A percentile compares a stretch with the other conserved stretches of the same genome.
phyloP scores from a whole-genome alignment of 2,329 filamentous ascomycete genomes.

The Fusarium zealandicum region DNA sequence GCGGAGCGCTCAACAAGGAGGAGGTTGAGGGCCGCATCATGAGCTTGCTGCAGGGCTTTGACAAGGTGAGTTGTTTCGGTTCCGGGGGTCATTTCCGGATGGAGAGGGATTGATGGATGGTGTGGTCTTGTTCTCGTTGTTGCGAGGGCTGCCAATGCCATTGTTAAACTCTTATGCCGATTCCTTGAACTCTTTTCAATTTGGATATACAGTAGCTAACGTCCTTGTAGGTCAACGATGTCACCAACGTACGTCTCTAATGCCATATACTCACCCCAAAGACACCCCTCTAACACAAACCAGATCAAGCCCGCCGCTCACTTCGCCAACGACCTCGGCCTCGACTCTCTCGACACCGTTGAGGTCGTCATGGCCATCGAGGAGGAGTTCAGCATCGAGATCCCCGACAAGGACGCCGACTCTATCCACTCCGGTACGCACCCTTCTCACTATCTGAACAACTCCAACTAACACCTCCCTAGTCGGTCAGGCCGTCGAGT shows the following conservation, averaged over 20 bases:
- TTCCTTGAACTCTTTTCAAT: neutral
- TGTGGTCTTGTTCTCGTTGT: slow-evolving; percentile 5
- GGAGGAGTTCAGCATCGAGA: slow-evolving; percentile 93
- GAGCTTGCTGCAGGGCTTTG: slow-evolving; percentile 92
- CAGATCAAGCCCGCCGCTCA: slow-evolving; percentile 85
- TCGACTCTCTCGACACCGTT: slow-evolving; percentile 97
- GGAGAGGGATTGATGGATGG: neutral
- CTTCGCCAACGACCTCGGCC: slow-evolving; percentile 95
- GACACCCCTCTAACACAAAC: slow-evolving; percentile 18
- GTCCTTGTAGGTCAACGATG: slow-evolving; percentile 68
- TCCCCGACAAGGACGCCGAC: slow-evolving; percentile 96
- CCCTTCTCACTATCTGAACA: no score
- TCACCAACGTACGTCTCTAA: slow-evolving; percentile 61
- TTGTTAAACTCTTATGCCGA: slow-evolving; percentile 1
- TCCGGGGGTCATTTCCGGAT: neutral
- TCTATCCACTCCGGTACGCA: slow-evolving; percentile 88
- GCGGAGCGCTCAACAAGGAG: slow-evolving; percentile 76
- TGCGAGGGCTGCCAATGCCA: slow-evolving; percentile 4
- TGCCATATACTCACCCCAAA: slow-evolving; percentile 10
- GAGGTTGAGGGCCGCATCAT: slow-evolving; percentile 94
- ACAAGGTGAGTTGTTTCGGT: slow-evolving; percentile 67
- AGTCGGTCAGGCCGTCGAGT: slow-evolving; percentile 95
- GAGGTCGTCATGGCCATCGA: slow-evolving; percentile 99
- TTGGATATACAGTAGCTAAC: slow-evolving; percentile 37
- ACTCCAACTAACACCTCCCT: slow-evolving; percentile 6